Evolutionary conservation across 116 monocot genomes (phyloP), one percentile per base, ranked within the genome.

Genomic region (Iris pallida): DNA sequence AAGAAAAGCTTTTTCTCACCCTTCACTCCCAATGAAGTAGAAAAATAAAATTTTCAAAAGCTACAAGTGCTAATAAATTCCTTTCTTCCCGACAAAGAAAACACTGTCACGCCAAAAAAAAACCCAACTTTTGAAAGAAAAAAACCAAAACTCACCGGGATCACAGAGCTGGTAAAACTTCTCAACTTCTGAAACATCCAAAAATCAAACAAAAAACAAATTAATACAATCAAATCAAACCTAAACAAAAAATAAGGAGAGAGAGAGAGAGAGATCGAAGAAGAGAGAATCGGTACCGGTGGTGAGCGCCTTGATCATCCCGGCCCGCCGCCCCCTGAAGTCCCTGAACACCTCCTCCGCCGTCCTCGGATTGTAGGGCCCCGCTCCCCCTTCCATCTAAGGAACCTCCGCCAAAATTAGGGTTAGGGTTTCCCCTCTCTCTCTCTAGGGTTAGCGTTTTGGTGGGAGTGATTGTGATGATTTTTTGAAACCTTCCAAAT

Each of bases 261-360:
- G 5, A 63, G 16, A 63, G 20, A 8, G 18, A 51, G 0, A 5
- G 9, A 48, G 9, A 48, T 17, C 16, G 47, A 64, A 18, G 13
- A 47, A 47, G 11, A 64, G 47, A 47, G 40, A 59, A 11, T 59
- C 45, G 46, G 17, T 64, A 84, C 91, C 88, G 7, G 82, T 82
- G 42, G 85, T 91, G 59, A 91, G 87, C 46, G 91, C 88, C 64
- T 91, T 88, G 82, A 91, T 72, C 65, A 91, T 75, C 63, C 91
- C 88, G 12, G 91, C 82, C 17, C 91, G 79, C 42, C 91, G 71
- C 16, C 85, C 88, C 9, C 91, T 68, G 65, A 87, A 91, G 73
- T 87, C 91, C 77, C 85, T 74, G 61, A 91, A 91, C 17, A 91
- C 91, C 71, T 91, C 84, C 85, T 91, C 91, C 45, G 85, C 67